Conservation (phyloP, 129 eudicot genomes). For the Flaveria bidentis region DNA sequence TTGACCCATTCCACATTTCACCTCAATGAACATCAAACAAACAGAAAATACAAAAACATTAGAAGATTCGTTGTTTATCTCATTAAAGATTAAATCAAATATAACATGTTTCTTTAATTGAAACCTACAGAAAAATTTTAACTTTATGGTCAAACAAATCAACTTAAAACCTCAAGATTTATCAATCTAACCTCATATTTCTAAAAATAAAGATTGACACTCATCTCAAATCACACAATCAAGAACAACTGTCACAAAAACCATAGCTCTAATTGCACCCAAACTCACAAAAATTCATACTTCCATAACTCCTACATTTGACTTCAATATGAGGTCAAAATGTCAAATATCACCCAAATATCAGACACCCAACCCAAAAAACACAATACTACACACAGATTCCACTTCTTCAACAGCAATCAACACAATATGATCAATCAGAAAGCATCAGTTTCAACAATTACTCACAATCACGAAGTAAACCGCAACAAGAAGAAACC, state of each 20-base stretch:
- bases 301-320: no score
- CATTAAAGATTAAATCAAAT: not conserved
- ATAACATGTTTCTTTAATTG: not conserved
- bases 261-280: not conserved
- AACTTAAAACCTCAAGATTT: not conserved
- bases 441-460: not conserved
- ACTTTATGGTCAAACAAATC: not conserved
- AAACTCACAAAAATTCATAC: not conserved
- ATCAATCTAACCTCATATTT: not conserved
- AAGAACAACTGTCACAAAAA: not conserved
- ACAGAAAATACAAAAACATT: not conserved
- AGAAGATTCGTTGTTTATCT: not conserved
- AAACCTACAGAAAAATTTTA: not conserved
- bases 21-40: not conserved
- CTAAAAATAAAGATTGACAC: not conserved
- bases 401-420: no score
- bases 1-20: slow-evolving; percentile 2
- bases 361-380: no score
- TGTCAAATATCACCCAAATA: no score
- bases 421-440: no score
- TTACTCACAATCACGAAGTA: slow-evolving; percentile 77
- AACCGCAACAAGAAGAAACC: slow-evolving; percentile 86
- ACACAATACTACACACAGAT: no score
- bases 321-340: no score
- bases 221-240: slow-evolving; percentile 1